Percentiles rank a stretch among this genome's conserved stretches.
Conservation (phyloP, 257 asterid genomes). For the Handroanthus guayacan region DNA sequence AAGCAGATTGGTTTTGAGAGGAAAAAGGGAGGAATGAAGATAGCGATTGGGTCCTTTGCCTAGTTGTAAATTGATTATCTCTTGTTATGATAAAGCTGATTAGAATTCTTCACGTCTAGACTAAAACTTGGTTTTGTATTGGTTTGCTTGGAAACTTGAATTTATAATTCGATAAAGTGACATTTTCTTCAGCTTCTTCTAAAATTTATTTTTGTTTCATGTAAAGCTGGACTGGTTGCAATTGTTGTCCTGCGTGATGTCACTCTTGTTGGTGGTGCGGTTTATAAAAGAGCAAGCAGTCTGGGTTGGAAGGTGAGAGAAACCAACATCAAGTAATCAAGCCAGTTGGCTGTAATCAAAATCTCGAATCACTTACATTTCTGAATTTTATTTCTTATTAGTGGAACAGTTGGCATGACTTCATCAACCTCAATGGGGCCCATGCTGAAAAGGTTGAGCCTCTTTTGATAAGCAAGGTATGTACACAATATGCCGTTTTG, state of each 20-base stretch:
- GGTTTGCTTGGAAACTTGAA: constrained; percentile 7
- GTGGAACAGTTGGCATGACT: constrained; percentile 79
- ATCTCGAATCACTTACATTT: constrained; percentile 32
- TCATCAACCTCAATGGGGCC: constrained; percentile 83
- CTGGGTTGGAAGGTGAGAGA: constrained; percentile 76
- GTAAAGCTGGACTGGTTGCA: constrained; percentile 85
- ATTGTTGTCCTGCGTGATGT: constrained; percentile 84
- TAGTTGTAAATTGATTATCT: constrained; percentile 1
- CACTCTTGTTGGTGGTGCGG: constrained; percentile 87
- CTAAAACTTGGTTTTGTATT: not conserved
- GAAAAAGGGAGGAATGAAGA: not conserved
- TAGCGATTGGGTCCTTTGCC: not conserved
- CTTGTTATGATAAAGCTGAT: not conserved
- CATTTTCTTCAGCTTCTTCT: constrained; percentile 6
- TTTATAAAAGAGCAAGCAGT: constrained; percentile 77
- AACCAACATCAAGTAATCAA: constrained; percentile 5
- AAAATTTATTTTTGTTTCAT: constrained; percentile 10
- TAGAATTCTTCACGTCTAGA: not conserved
- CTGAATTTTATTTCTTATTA: constrained; percentile 37
- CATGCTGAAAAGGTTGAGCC: constrained; percentile 80
- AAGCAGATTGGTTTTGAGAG: constrained; percentile 3
- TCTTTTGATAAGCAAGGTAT: constrained; percentile 90
- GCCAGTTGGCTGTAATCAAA: not conserved
- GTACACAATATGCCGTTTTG: not conserved
- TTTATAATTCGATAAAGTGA: not conserved